Conservation (phyloP, 495 filamentous ascomycete genomes). For the Neurospora cerealis region DNA sequence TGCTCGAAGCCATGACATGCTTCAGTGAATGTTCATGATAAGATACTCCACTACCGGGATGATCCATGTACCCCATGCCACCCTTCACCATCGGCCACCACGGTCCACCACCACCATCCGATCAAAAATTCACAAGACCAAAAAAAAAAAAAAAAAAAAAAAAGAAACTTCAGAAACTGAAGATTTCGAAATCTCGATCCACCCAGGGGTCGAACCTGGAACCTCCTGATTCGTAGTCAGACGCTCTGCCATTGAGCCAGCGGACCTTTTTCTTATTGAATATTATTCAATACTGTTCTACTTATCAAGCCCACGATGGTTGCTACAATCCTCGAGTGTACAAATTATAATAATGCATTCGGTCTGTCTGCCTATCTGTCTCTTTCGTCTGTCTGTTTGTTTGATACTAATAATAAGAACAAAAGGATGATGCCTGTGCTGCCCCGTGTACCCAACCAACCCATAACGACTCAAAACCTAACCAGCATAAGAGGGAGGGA, state of each 20-base stretch:
- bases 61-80: background rate
- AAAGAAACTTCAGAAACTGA: background rate
- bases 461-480: too few relatives aligned
- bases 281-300: too few relatives aligned
- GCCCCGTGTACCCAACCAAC: background rate
- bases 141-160: background rate
- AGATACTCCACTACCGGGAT: background rate
- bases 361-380: background rate
- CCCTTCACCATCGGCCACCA: background rate
- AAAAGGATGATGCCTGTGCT: background rate
- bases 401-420: background rate
- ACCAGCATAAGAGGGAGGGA: too few relatives aligned
- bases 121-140: too few relatives aligned
- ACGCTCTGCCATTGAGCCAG: background rate
- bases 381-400: background rate
- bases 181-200: background rate
- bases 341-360: background rate
- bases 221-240: background rate
- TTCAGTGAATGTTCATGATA: too few relatives aligned
- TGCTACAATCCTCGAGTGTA: too few relatives aligned
- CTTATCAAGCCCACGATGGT: too few relatives aligned
- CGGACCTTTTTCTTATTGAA: background rate
- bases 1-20: too few relatives aligned
- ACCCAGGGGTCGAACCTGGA: background rate
- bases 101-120: background rate